phyloP scores from a whole-genome alignment of 495 filamentous ascomycete species.

The Cercophora newfieldiana region DNA sequence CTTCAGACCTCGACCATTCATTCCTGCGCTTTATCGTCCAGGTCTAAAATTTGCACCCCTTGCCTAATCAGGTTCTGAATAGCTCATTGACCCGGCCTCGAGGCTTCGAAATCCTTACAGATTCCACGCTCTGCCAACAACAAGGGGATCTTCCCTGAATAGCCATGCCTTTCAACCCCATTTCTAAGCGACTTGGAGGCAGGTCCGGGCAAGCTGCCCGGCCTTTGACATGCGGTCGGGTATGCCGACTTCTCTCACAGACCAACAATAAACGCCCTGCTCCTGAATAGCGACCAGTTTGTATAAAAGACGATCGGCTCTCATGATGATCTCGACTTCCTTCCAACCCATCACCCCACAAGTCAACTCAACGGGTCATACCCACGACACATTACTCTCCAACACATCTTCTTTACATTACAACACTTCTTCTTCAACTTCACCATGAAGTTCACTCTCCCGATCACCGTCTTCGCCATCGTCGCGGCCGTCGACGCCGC shows the following conservation, averaged over 20 bases:
- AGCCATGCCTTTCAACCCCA: neutral
- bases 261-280: neutral
- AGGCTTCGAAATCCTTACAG: neutral
- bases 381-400: neutral
- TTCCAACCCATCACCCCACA: neutral
- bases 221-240: neutral
- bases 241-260: neutral
- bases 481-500: conserved; percentile 28
- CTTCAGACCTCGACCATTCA: neutral
- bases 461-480: conserved; percentile 36
- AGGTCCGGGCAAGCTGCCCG: neutral
- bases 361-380: conserved; percentile 1
- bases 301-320: conserved; percentile 16
- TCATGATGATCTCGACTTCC: neutral
- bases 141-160: neutral
- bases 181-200: neutral
- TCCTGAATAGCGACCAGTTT: conserved; percentile 25
- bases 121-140: conserved; percentile 1
- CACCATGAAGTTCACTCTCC: conserved; percentile 43
- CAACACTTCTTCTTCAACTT: conserved; percentile 1
- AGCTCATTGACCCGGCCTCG: conserved; percentile 10
- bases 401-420: neutral
- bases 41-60: conserved; percentile 4
- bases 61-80: conserved; percentile 29
- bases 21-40: neutral